These are phyloP conservation scores for Vaccinium vitisidaea DNA, from an alignment of 148 eudicot genomes.

Conservation along the genomic window DNA sequence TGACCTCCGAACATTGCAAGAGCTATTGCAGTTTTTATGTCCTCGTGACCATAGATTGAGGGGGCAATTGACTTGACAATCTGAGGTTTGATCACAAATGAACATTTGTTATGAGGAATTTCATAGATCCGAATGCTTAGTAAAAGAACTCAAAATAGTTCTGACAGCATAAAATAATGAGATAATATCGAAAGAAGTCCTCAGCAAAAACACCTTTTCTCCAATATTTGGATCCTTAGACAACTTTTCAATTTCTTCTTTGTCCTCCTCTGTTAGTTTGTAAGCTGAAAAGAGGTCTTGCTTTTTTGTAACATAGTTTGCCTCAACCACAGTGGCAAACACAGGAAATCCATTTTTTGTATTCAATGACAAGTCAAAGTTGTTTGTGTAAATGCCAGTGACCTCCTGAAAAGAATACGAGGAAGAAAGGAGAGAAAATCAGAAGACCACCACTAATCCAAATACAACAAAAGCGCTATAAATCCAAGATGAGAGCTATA, in stretches of 20 bases:
- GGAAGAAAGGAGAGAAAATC: constrained; percentile 12
- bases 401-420: constrained; percentile 64
- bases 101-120: neutral
- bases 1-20: constrained; percentile 99
- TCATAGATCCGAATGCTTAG: neutral
- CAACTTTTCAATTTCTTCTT: constrained; percentile 87
- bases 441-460: neutral
- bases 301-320: constrained; percentile 87
- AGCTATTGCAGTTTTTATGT: constrained; percentile 91
- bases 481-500: constrained; percentile 26
- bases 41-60: constrained; percentile 96
- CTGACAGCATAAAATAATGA: neutral
- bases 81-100: constrained; percentile 29
- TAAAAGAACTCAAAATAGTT: neutral
- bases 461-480: neutral
- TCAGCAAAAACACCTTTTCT: constrained; percentile 58
- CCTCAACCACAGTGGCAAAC: constrained; percentile 96
- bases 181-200: neutral
- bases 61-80: constrained; percentile 94
- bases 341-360: constrained; percentile 97
- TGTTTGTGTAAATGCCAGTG: constrained; percentile 91
- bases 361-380: constrained; percentile 84
- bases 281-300: constrained; percentile 94
- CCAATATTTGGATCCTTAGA: constrained; percentile 91
- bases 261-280: constrained; percentile 92